These are phyloP conservation scores for Glycyrrhiza uralensis DNA, from an alignment of 306 rosid genomes.

Conservation along the genomic window DNA sequence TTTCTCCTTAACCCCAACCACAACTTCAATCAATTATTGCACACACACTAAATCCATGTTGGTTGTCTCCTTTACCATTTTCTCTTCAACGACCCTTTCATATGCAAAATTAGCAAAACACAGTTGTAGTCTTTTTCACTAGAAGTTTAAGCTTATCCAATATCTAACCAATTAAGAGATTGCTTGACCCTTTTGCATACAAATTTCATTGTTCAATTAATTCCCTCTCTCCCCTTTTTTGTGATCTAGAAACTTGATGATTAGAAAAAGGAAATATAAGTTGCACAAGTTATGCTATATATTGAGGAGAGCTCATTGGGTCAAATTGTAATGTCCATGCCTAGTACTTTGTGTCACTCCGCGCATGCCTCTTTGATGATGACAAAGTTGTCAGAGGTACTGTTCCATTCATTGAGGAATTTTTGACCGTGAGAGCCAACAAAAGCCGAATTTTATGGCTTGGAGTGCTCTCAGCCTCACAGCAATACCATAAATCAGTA, in stretches of 20 bases:
- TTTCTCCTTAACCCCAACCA: neutral
- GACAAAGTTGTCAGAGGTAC: conserved; percentile 55
- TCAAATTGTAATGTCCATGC: conserved; percentile 10
- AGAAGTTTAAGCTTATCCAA: neutral
- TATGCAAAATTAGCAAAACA: conserved; percentile 11
- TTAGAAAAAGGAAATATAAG: neutral
- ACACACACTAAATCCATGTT: conserved; percentile 10
- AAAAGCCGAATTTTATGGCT: conserved; percentile 42
- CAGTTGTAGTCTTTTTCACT: neutral
- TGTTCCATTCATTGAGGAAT: conserved; percentile 31
- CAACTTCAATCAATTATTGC: conserved; percentile 12
- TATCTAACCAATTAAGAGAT: neutral
- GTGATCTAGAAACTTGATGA: neutral
- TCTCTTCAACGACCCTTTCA: neutral
- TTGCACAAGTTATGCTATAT: conserved; percentile 2
- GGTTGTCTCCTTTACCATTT: conserved; percentile 14
- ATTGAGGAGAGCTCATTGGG: neutral
- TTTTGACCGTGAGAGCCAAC: conserved; percentile 38
- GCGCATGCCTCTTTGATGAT: conserved; percentile 62
- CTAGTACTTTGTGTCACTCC: conserved; percentile 34
- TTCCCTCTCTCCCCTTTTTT: neutral
- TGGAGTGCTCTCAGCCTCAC: conserved; percentile 35
- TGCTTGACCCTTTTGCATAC: conserved; percentile 8
- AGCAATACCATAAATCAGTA: conserved; percentile 16
- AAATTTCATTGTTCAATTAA: neutral